Percentiles rank a stretch among this genome's conserved stretches.
These are phyloP conservation scores for Endocarpon pusillum DNA, from an alignment of 495 filamentous ascomycete species.

Conservation along the genomic window DNA sequence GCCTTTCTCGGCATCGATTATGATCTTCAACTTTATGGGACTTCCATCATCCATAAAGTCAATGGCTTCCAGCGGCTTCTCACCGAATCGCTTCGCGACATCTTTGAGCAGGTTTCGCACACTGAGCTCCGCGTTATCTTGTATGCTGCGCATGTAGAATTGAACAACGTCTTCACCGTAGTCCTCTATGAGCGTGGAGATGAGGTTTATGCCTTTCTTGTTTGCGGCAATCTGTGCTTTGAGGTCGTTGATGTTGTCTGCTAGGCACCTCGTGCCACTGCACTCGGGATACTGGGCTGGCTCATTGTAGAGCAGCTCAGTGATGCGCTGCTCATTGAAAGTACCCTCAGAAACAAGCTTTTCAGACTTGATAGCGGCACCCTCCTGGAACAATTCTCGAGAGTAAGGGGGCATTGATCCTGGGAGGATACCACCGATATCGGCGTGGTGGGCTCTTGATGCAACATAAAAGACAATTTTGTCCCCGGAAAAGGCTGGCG, in stretches of 20 bases:
- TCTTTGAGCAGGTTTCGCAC: conserved; percentile 74
- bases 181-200: conserved; percentile 66
- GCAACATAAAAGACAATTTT: conserved; percentile 95
- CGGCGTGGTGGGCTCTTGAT: conserved; percentile 86
- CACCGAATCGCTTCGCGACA: conserved; percentile 59
- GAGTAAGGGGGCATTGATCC: conserved; percentile 96
- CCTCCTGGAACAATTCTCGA: conserved; percentile 84
- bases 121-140: conserved; percentile 75
- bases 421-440: conserved; percentile 90
- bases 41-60: conserved; percentile 94
- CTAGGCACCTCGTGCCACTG: conserved; percentile 74
- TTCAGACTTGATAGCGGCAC: conserved; percentile 82
- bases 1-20: conserved; percentile 66
- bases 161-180: conserved; percentile 84
- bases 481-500: conserved; percentile 73
- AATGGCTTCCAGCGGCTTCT: conserved; percentile 59
- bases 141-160: conserved; percentile 91
- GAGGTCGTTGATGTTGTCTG: conserved; percentile 89
- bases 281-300: conserved; percentile 78
- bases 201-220: conserved; percentile 86
- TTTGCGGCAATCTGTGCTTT: conserved; percentile 95
- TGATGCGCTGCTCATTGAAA: conserved; percentile 78
- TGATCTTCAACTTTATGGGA: conserved; percentile 68
- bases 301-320: conserved; percentile 64
- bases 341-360: conserved; percentile 81